Conservation (phyloP, 2,329 filamentous ascomycete species). For the Botrytis elliptica region DNA sequence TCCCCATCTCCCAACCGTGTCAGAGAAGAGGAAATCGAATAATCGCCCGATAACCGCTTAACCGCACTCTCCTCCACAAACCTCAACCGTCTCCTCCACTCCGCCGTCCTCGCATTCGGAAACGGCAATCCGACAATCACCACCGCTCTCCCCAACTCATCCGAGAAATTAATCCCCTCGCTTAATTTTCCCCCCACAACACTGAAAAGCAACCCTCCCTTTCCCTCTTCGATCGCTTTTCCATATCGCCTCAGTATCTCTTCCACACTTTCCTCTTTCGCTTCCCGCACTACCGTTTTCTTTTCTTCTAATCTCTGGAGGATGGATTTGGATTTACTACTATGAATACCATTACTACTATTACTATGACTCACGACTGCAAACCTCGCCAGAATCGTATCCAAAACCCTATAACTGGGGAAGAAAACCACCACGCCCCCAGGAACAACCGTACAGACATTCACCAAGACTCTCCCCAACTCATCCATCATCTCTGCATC, state of each 20-base stretch:
- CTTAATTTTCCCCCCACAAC: slow-evolving; percentile 94
- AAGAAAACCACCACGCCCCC: slow-evolving; percentile 95
- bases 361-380: slow-evolving; percentile 36
- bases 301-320: slow-evolving; percentile 58
- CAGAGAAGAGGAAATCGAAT: no score
- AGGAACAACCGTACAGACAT: slow-evolving; percentile 70
- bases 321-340: slow-evolving; percentile 40
- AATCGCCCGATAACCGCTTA: no score
- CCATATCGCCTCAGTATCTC: slow-evolving; percentile 73
- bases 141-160: slow-evolving; percentile 83
- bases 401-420: slow-evolving; percentile 88
- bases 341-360: neutral
- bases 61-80: slow-evolving; percentile 69
- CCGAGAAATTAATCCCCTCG: slow-evolving; percentile 97
- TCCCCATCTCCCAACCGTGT: neutral
- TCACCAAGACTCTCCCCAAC: slow-evolving; percentile 70
- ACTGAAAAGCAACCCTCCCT: slow-evolving; percentile 79
- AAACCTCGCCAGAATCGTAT: slow-evolving; percentile 59
- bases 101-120: slow-evolving; percentile 81
- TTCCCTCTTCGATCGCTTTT: slow-evolving; percentile 57
- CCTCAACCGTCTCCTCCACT: slow-evolving; percentile 90
- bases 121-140: slow-evolving; percentile 91
- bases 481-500: slow-evolving; percentile 63
- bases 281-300: slow-evolving; percentile 64
- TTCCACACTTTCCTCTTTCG: slow-evolving; percentile 50